Conservation (phyloP, 192 early-diverging fungal genomes). For the Umbelopsis sp. region DNA sequence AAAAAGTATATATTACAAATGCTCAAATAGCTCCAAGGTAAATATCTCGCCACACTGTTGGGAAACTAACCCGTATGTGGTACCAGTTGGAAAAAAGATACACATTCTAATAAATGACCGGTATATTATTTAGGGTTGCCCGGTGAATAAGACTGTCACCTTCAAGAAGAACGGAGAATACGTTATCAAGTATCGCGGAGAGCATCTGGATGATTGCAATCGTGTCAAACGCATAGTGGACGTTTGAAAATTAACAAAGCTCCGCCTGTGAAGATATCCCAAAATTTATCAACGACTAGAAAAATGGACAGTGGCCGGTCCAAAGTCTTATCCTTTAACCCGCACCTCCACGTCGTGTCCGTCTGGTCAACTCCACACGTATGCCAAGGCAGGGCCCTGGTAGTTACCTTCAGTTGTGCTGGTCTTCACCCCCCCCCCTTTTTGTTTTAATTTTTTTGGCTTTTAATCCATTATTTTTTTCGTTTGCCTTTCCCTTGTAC, state of each 20-base stretch:
- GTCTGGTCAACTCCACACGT: neutral
- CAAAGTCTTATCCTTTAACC: neutral
- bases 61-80: too few relatives aligned
- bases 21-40: conserved; percentile 59
- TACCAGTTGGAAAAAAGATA: too few relatives aligned
- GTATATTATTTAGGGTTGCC: conserved; percentile 36
- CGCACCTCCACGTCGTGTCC: neutral
- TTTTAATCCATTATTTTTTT: neutral
- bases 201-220: conserved; percentile 54
- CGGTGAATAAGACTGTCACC: conserved; percentile 62
- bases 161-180: conserved; percentile 56
- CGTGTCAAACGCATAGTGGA: conserved; percentile 51
- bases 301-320: neutral
- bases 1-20: conserved; percentile 65
- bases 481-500: too few relatives aligned
- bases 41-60: conserved; percentile 13
- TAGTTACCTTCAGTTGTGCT: neutral
- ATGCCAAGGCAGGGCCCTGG: conserved; percentile 3
- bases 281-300: neutral
- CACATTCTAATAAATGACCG: neutral
- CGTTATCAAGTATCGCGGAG: conserved; percentile 57
- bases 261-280: too few relatives aligned
- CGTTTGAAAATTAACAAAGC: conserved; percentile 5
- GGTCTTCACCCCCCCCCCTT: neutral
- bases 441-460: neutral